These are phyloP conservation scores for Laguncularia racemosa DNA, from an alignment of 345 rosid species.

Conservation along the genomic window DNA sequence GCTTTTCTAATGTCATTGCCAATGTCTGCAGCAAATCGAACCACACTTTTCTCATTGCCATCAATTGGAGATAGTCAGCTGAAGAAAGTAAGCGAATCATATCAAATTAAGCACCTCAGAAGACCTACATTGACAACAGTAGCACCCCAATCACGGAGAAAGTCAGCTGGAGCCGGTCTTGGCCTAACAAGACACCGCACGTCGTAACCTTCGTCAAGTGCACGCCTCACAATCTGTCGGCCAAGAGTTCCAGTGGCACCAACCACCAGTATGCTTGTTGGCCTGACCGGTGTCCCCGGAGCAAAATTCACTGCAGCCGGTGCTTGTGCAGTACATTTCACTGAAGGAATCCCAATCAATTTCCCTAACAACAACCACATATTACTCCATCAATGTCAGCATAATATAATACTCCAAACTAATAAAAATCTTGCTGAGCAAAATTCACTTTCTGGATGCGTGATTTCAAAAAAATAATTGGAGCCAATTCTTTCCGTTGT, in stretches of 20 bases:
- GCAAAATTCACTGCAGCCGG: constrained; percentile 44
- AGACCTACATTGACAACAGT: constrained; percentile 72
- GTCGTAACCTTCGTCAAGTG: constrained; percentile 88
- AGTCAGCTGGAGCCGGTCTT: constrained; percentile 89
- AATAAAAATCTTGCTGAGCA: neutral
- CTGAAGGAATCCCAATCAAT: constrained; percentile 10
- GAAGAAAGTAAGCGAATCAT: no score
- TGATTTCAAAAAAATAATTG: no score
- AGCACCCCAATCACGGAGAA: constrained; percentile 97
- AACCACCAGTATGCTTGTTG: constrained; percentile 77
- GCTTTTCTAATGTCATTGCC: no score
- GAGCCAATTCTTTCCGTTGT: no score
- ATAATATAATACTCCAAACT: neutral
- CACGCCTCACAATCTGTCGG: constrained; percentile 82
- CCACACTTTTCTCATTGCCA: no score
- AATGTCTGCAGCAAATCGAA: no score
- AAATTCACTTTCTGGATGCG: no score
- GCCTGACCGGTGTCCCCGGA: constrained; percentile 77
- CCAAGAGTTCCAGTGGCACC: constrained; percentile 92
- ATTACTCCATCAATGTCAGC: neutral
- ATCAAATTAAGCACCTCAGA: neutral
- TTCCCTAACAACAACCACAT: constrained; percentile 14
- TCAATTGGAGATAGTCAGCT: no score
- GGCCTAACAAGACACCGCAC: constrained; percentile 92
- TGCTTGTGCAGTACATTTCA: constrained; percentile 23